phyloP scores from a whole-genome alignment of 371 early-diverging fungal genomes.

The Mycotypha africana region DNA sequence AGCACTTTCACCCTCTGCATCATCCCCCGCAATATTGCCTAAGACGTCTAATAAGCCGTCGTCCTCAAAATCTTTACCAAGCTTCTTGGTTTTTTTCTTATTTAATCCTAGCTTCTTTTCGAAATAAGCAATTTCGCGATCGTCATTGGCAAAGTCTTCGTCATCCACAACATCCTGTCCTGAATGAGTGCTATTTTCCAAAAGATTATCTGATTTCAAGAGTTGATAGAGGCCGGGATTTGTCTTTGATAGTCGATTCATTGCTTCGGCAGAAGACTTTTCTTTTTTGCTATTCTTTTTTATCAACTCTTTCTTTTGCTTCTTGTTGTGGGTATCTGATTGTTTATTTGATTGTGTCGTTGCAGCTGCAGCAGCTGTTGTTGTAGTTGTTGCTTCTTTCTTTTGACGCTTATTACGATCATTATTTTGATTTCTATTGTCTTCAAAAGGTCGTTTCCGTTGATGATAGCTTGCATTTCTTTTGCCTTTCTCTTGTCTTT shows the following conservation, averaged over 20 bases:
- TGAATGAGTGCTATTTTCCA: slow-evolving; percentile 8
- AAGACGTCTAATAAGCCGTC: slow-evolving; percentile 49
- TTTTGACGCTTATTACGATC: slow-evolving; percentile 24
- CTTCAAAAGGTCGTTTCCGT: slow-evolving; percentile 10
- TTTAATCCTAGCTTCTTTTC: slow-evolving; percentile 71
- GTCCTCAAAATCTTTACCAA: slow-evolving; percentile 52
- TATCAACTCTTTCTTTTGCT: slow-evolving; percentile 1
- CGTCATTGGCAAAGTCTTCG: slow-evolving; percentile 61
- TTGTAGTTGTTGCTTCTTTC: not conserved
- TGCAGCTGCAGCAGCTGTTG: not conserved
- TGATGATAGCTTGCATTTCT: slow-evolving; percentile 25
- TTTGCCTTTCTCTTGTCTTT: slow-evolving; percentile 35
- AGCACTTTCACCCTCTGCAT: slow-evolving; percentile 6
- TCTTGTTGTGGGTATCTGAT: too few relatives aligned
- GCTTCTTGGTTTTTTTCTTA: slow-evolving; percentile 50
- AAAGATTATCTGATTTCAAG: slow-evolving; percentile 57
- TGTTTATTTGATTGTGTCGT: not conserved
- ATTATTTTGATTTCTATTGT: slow-evolving; percentile 1
- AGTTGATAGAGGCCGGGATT: slow-evolving; percentile 67
- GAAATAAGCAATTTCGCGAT: slow-evolving; percentile 69
- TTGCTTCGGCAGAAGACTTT: slow-evolving; percentile 33
- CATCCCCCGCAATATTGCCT: slow-evolving; percentile 22
- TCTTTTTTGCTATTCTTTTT: not conserved
- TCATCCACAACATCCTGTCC: slow-evolving; percentile 15
- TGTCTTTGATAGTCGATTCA: slow-evolving; percentile 60